Base-by-base conservation (phyloP, 139 green algal species). In the Deuterostichococcus epilithicus region DNA sequence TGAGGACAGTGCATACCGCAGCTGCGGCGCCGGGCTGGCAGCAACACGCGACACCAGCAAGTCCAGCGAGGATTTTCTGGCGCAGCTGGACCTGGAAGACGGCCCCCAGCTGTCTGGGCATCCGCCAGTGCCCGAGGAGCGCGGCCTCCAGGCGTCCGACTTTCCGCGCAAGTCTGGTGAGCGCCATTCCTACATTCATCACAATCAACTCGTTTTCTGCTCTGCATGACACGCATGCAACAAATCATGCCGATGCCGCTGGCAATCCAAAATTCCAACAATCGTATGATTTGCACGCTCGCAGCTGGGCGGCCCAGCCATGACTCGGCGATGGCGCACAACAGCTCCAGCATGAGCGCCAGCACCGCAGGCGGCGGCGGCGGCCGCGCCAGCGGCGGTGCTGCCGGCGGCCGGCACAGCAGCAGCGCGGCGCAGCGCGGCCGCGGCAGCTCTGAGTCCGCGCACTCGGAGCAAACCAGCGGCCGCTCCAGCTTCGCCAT, bases 401-500 rank as follows among this genome's bases (percentile, higher is more conserved):
- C 13, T 20, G 8, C 3, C 18, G 52, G 52, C 10, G 13, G 18
- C 52, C 8, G 42, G 8, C 8, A 8, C 42, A 23, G 42, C 42
- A 52, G 42, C 42, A 52, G 42, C 42, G 8, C 42, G 13, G 42
- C 13, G 42, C 52, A 13, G 18, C 26, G 74, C 77, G 34, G 45
- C 58, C 65, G 70, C 34, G 65, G 6, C 33, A 70, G 74, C 23
- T 52, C 26, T 15, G 42, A 75, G 70, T 65, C 37, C 39, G 28
- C 39, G 38, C 70, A 36, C 70, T 75, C 70, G 25, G 26, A 28
- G 38, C 37, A 34, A 25, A 45, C 38, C 59, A 78, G 73, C 73
- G 74, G 72, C 34, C 73, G 85, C 68, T 84, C 75, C 78, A 84
- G 76, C 72, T 90, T 90, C 77, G 81, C 81, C 0, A 32, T 77